Conservation (phyloP, 305 asterid genomes). For the Striga hermonthica region DNA sequence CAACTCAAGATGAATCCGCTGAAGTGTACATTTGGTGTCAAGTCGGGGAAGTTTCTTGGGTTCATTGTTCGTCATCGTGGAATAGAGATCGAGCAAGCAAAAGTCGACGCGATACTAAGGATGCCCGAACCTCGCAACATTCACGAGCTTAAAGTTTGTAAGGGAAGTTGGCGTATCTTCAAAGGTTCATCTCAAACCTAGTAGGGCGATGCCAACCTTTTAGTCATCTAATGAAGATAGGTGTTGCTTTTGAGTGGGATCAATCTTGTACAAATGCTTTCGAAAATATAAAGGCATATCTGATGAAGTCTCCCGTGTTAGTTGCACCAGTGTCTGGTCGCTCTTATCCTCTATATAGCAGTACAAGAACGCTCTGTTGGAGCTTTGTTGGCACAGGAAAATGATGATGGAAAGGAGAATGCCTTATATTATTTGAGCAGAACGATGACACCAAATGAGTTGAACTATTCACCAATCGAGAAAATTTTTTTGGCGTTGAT, state of each 20-base stretch:
- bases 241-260: constrained; percentile 3
- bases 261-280: not conserved
- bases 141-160: not conserved
- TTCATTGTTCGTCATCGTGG: not conserved
- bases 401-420: not conserved
- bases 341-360: not conserved
- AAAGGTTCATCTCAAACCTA: constrained; percentile 10
- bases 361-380: not conserved
- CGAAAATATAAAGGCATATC: not conserved
- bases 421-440: not conserved
- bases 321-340: not conserved
- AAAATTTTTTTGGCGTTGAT: not conserved
- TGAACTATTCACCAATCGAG: not conserved
- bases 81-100: not conserved
- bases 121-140: not conserved
- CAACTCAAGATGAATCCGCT: not conserved
- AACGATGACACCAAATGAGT: not conserved
- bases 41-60: not conserved
- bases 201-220: not conserved
- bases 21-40: not conserved
- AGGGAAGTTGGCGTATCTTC: not conserved
- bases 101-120: not conserved
- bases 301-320: constrained; percentile 1
- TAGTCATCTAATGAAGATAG: not conserved
- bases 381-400: not conserved